Evolutionary conservation across 176 grass and related monocot genomes (phyloP).

Genomic region (Rhynchospora pubera): DNA sequence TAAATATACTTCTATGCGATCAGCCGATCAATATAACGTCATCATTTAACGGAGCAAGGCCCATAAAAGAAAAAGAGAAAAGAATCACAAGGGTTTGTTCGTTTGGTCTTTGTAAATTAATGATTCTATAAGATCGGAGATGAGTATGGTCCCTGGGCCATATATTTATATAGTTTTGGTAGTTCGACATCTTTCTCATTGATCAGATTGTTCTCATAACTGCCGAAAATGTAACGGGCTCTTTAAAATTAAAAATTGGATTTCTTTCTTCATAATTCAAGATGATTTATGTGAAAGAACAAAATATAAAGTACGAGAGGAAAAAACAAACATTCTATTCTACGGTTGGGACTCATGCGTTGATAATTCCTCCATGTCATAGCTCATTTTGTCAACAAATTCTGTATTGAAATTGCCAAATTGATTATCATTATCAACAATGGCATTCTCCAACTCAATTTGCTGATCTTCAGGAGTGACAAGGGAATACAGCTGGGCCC

Average conservation of each 20-base stretch:
- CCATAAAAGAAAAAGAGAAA: too few species aligned
- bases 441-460: not conserved
- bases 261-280: not conserved
- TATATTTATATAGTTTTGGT: not conserved
- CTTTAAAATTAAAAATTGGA: not conserved
- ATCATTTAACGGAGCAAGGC: too few species aligned
- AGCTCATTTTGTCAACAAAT: not conserved
- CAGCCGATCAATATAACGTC: too few species aligned
- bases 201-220: not conserved
- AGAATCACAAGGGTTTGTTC: too few species aligned
- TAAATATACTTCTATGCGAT: too few species aligned
- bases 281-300: not conserved
- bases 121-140: not conserved
- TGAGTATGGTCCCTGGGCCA: not conserved
- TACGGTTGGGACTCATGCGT: not conserved
- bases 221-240: not conserved
- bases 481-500: constrained; percentile 19
- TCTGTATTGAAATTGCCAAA: not conserved
- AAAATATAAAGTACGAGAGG: not conserved
- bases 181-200: not conserved
- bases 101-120: not conserved
- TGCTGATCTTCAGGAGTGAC: not conserved
- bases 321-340: not conserved
- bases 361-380: not conserved
- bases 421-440: not conserved